phyloP scores from a whole-genome alignment of 495 filamentous ascomycete species.

The Pyrenopolyporus hunteri region DNA sequence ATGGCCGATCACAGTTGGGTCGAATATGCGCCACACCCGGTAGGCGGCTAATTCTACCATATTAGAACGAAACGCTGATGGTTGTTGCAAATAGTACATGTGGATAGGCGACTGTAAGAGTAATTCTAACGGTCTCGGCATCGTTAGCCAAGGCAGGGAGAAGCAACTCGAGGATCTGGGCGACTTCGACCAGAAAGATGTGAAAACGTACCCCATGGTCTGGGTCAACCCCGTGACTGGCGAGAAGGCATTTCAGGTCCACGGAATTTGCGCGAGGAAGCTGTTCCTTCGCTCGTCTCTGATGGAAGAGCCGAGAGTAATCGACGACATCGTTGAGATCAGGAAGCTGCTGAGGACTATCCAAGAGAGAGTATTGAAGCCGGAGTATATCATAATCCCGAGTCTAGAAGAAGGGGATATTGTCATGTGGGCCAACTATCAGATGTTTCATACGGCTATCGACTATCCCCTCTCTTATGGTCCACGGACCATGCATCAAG shows the following conservation, averaged over 20 bases:
- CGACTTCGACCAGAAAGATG: conserved; percentile 42
- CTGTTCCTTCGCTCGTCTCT: conserved; percentile 43
- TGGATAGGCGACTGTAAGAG: conserved; percentile 50
- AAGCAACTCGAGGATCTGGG: conserved; percentile 44
- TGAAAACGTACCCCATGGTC: conserved; percentile 51
- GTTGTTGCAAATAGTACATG: conserved; percentile 23
- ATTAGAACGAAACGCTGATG: background rate
- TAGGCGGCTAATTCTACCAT: conserved; percentile 13
- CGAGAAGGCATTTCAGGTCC: conserved; percentile 48
- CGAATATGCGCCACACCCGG: conserved; percentile 51
- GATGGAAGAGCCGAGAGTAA: conserved; percentile 38
- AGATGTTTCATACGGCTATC: conserved; percentile 46
- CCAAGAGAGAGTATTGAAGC: conserved; percentile 35
- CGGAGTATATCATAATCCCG: conserved; percentile 39
- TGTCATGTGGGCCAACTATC: conserved; percentile 46
- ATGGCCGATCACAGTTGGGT: conserved; percentile 51
- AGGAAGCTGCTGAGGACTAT: conserved; percentile 35
- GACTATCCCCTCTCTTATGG: conserved; percentile 44
- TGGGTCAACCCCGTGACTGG: conserved; percentile 51
- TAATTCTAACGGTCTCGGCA: conserved; percentile 46
- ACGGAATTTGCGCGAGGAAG: conserved; percentile 48
- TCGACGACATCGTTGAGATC: conserved; percentile 44
- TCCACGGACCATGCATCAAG: conserved; percentile 47
- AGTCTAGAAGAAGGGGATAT: conserved; percentile 44
- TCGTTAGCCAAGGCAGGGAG: conserved; percentile 43